Percentiles rank a stretch among this genome's conserved stretches.
phyloP scores from a whole-genome alignment of 768 basidiomycete genomes.

The Strobilomyces echinocephalus region DNA sequence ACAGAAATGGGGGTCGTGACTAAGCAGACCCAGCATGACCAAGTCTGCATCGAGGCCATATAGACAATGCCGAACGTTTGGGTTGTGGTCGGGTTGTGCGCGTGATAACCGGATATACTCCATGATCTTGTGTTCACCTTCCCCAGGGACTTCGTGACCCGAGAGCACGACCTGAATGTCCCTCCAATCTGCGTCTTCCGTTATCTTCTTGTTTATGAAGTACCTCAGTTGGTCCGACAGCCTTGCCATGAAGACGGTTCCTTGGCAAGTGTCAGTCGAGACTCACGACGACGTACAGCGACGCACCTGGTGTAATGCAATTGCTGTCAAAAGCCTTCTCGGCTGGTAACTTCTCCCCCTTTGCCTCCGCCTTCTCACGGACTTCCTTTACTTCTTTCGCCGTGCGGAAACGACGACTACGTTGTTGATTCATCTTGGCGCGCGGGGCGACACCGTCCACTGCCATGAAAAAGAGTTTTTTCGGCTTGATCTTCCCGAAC shows the following conservation, averaged over 20 bases:
- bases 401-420: slow-evolving; percentile 87
- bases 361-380: slow-evolving; percentile 78
- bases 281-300: background rate
- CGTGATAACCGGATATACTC: slow-evolving; percentile 94
- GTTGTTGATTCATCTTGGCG: slow-evolving; percentile 99
- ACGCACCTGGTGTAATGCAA: slow-evolving; percentile 93
- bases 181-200: slow-evolving; percentile 94
- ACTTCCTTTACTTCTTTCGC: slow-evolving; percentile 89
- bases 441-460: slow-evolving; percentile 96
- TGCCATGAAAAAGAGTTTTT: slow-evolving; percentile 98
- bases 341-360: slow-evolving; percentile 87
- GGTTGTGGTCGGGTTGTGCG: slow-evolving; percentile 94
- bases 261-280: slow-evolving; percentile 34
- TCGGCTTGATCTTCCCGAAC: slow-evolving; percentile 95
- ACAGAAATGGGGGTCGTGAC: slow-evolving; percentile 99
- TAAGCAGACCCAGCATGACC: slow-evolving; percentile 95
- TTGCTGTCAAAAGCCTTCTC: slow-evolving; percentile 98
- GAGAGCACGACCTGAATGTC: slow-evolving; percentile 89
- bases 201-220: slow-evolving; percentile 97
- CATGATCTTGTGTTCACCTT: slow-evolving; percentile 99
- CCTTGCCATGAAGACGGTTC: slow-evolving; percentile 92
- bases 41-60: slow-evolving; percentile 98
- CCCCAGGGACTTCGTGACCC: slow-evolving; percentile 97
- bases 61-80: slow-evolving; percentile 94
- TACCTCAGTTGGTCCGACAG: slow-evolving; percentile 91